These are phyloP conservation scores for Solanum arcanum DNA, from an alignment of 257 asterid genomes.

Conservation along the genomic window DNA sequence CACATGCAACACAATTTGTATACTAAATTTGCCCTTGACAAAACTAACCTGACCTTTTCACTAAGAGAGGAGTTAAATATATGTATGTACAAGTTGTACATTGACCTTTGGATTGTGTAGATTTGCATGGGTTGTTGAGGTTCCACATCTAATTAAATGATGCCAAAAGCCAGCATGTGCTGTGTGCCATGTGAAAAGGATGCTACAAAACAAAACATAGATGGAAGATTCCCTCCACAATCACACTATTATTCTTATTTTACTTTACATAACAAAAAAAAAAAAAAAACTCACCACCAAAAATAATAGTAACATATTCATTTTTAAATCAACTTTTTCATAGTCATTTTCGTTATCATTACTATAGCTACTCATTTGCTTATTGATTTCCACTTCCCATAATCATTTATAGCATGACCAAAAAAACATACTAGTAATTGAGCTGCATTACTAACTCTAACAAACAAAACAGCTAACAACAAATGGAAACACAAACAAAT, in stretches of 20 bases:
- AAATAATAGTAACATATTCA: not conserved
- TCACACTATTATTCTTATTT: not conserved
- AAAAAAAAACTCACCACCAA: not conserved
- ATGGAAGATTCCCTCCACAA: slow-evolving; percentile 8
- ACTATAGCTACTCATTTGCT: not conserved
- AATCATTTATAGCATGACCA: not conserved
- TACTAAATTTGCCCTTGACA: not conserved
- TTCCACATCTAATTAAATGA: slow-evolving; percentile 4
- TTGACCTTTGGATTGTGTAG: not conserved
- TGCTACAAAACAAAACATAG: slow-evolving; percentile 32
- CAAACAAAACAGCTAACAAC: no score
- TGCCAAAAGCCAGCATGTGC: slow-evolving; percentile 29
- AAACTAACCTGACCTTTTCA: not conserved
- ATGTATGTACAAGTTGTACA: not conserved
- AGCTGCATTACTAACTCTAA: no score
- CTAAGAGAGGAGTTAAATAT: not conserved
- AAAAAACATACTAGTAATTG: not conserved
- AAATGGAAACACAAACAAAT: no score
- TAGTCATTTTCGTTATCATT: not conserved
- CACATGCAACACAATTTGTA: not conserved
- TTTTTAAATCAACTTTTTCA: not conserved
- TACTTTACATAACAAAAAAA: not conserved
- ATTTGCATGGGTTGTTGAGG: not conserved
- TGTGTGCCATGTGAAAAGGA: slow-evolving; percentile 27
- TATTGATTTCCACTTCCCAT: not conserved